Percentiles rank a stretch among this genome's conserved stretches.
These are phyloP conservation scores for Xanthoparmelia taractica DNA, from an alignment of 495 filamentous ascomycete species.

Conservation along the genomic window DNA sequence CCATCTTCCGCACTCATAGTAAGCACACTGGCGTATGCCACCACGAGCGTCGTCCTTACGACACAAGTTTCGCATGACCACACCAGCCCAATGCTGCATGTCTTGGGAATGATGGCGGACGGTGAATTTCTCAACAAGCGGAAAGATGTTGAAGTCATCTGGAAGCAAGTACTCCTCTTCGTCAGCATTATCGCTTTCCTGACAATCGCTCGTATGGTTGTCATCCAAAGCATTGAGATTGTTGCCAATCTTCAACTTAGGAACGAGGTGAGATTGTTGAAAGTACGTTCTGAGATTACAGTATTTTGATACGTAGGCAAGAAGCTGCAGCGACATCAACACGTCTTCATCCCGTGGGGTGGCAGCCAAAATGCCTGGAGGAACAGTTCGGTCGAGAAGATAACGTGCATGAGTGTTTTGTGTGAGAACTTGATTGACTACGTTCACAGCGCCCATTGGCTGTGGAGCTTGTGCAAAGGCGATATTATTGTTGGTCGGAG, in stretches of 20 bases:
- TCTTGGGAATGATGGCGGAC: slow-evolving; percentile 87
- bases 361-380: slow-evolving; percentile 63
- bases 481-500: slow-evolving; percentile 54
- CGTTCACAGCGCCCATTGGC: slow-evolving; percentile 54
- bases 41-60: slow-evolving; percentile 92
- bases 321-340: slow-evolving; percentile 92
- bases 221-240: slow-evolving; percentile 74
- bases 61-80: slow-evolving; percentile 97
- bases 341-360: slow-evolving; percentile 97
- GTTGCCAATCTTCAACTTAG: slow-evolving; percentile 78
- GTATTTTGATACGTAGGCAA: slow-evolving; percentile 98
- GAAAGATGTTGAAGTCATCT: slow-evolving; percentile 96
- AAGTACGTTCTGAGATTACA: slow-evolving; percentile 94
- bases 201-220: slow-evolving; percentile 35
- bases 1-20: slow-evolving; percentile 97
- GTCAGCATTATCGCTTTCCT: slow-evolving; percentile 38
- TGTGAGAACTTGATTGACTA: slow-evolving; percentile 59
- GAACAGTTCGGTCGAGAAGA: slow-evolving; percentile 60
- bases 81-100: slow-evolving; percentile 99
- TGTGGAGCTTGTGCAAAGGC: slow-evolving; percentile 72
- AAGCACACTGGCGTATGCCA: slow-evolving; percentile 92
- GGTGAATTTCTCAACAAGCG: slow-evolving; percentile 95
- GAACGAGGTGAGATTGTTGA: slow-evolving; percentile 88
- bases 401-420: slow-evolving; percentile 63
- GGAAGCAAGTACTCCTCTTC: slow-evolving; percentile 84